phyloP scores from a whole-genome alignment of 192 early-diverging fungal species.

The Coemansia pectinata region DNA sequence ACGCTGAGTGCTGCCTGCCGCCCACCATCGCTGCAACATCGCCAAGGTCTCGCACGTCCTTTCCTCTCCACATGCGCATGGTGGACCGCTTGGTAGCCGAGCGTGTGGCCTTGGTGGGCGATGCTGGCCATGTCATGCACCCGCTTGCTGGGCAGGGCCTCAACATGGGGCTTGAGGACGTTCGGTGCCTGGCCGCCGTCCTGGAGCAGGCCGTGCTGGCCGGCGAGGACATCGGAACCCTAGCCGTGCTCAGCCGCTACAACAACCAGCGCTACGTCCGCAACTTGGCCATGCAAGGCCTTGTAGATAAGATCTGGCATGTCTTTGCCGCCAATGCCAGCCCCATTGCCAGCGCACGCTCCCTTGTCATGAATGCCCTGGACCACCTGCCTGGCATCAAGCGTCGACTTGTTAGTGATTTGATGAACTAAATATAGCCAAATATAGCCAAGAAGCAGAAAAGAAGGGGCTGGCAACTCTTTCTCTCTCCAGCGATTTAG shows the following conservation, averaged over 20 bases:
- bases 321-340: slow-evolving; percentile 70
- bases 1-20: slow-evolving; percentile 29
- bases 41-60: slow-evolving; percentile 71
- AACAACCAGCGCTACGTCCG: slow-evolving; percentile 77
- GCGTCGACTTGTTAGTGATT: slow-evolving; percentile 21
- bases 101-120: slow-evolving; percentile 87
- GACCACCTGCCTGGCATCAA: slow-evolving; percentile 71
- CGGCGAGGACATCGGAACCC: slow-evolving; percentile 81
- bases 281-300: slow-evolving; percentile 83
- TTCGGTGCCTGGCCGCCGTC: slow-evolving; percentile 64
- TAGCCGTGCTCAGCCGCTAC: slow-evolving; percentile 77
- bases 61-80: slow-evolving; percentile 84
- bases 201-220: slow-evolving; percentile 64
- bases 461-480: background rate
- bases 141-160: slow-evolving; percentile 97
- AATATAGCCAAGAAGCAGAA: background rate
- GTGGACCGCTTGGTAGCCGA: slow-evolving; percentile 73
- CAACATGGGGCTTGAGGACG: slow-evolving; percentile 91
- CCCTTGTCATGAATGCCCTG: slow-evolving; percentile 69
- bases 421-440: slow-evolving; percentile 14
- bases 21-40: slow-evolving; percentile 65
- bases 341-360: slow-evolving; percentile 67
- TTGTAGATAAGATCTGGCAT: slow-evolving; percentile 77
- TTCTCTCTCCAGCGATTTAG: slow-evolving; percentile 2
- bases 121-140: slow-evolving; percentile 95